phyloP scores from a whole-genome alignment of 768 basidiomycete species.

The Russula vinacea region DNA sequence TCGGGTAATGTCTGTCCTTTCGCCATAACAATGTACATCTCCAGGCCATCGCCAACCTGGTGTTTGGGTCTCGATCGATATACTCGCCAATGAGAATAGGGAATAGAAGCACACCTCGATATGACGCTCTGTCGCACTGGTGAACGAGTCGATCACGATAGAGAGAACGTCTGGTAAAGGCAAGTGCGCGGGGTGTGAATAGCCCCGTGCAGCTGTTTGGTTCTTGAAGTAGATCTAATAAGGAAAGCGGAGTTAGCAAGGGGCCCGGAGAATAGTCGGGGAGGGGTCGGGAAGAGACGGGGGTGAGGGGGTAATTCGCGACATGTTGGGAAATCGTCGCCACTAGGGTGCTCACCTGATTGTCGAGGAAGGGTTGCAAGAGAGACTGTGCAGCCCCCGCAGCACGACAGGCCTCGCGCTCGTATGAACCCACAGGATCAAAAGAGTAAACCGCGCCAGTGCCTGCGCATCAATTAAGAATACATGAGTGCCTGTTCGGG shows the following conservation, averaged over 20 bases:
- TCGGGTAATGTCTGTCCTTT: constrained; percentile 60
- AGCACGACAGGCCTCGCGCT: constrained; percentile 94
- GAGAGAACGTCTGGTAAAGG: constrained; percentile 75
- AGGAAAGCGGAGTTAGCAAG: constrained; percentile 31
- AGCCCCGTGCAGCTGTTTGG: constrained; percentile 71
- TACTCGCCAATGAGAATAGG: neutral
- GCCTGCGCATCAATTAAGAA: constrained; percentile 45
- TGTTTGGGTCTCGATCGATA: constrained; percentile 7
- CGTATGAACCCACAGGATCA: constrained; percentile 97
- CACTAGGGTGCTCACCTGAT: constrained; percentile 65
- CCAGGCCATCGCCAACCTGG: constrained; percentile 92
- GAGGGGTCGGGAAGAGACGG: constrained; percentile 11
- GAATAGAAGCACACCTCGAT: constrained; percentile 69
- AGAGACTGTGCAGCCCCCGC: constrained; percentile 94
- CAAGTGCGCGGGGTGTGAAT: constrained; percentile 74
- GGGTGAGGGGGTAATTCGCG: constrained; percentile 2
- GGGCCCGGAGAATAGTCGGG: constrained; percentile 45
- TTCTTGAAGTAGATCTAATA: constrained; percentile 96
- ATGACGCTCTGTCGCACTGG: constrained; percentile 95
- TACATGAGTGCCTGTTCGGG: constrained; percentile 19
- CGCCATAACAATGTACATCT: constrained; percentile 84
- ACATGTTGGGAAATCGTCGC: neutral
- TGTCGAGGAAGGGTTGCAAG: constrained; percentile 97
- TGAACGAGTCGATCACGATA: constrained; percentile 95
- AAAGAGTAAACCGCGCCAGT: constrained; percentile 99